Conservation (phyloP, 306 rosid species). For the Bauhinia variegata region DNA sequence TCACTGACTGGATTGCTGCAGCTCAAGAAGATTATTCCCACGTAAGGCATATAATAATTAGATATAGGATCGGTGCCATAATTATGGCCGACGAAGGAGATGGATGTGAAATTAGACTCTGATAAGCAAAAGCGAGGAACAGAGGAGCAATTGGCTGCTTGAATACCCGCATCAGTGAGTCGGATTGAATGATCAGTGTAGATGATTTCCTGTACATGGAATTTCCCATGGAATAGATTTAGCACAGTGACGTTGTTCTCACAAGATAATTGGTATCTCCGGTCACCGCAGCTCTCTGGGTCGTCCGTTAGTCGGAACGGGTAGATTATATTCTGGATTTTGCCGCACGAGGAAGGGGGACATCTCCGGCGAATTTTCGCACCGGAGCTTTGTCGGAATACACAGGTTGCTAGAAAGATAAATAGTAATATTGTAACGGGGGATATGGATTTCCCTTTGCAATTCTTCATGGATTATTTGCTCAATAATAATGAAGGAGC, state of each 20-base stretch:
- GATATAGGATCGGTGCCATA: too few relatives aligned
- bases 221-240: neutral
- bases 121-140: neutral
- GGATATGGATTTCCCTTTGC: too few relatives aligned
- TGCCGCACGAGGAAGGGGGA: slow-evolving; percentile 9
- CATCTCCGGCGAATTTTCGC: neutral
- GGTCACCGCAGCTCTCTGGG: slow-evolving; percentile 1
- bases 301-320: slow-evolving; percentile 13
- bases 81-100: too few relatives aligned
- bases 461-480: too few relatives aligned
- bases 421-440: too few relatives aligned
- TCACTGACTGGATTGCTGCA: slow-evolving; percentile 1
- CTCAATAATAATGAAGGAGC: too few relatives aligned
- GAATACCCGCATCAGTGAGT: neutral
- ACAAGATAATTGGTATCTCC: neutral
- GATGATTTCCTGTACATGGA: slow-evolving; percentile 25
- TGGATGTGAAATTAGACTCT: neutral
- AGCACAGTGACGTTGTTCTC: slow-evolving; percentile 14
- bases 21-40: neutral
- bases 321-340: slow-evolving; percentile 3
- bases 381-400: too few relatives aligned
- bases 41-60: too few relatives aligned
- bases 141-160: neutral
- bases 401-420: too few relatives aligned
- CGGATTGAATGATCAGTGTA: slow-evolving; percentile 20